A percentile compares a stretch with the other conserved stretches of the same genome.
These are phyloP conservation scores for Claviceps sorghi DNA, from an alignment of 2,329 filamentous ascomycete genomes.

Conservation along the genomic window DNA sequence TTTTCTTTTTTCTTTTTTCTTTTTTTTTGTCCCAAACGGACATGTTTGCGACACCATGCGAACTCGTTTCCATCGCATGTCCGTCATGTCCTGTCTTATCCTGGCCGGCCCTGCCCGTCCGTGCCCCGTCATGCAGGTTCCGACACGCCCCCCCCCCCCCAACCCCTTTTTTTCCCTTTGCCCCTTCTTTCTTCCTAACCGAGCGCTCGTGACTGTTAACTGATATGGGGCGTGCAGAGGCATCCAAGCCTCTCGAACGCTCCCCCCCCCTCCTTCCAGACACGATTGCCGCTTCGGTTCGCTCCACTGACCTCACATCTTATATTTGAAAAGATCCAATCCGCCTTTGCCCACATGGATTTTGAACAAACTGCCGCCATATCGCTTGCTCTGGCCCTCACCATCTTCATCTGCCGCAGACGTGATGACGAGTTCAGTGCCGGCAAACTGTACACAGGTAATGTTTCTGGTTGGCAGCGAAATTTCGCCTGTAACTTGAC, in stretches of 20 bases:
- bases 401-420: constrained; percentile 56
- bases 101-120: not conserved
- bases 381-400: constrained; percentile 41
- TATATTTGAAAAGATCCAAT: constrained; percentile 48
- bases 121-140: not conserved
- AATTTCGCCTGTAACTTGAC: constrained; percentile 60
- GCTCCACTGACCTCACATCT: constrained; percentile 30
- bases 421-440: constrained; percentile 63
- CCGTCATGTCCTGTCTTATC: not conserved
- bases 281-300: not conserved
- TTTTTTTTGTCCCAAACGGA: not conserved
- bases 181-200: not conserved
- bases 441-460: constrained; percentile 70
- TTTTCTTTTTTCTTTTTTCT: too few species aligned
- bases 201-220: not conserved
- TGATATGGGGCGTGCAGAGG: not conserved
- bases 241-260: not conserved
- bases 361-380: constrained; percentile 59
- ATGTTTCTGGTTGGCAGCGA: constrained; percentile 62
- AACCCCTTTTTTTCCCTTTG: not conserved
- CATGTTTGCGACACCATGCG: constrained; percentile 2
- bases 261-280: not conserved
- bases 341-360: constrained; percentile 63
- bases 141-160: too few species aligned
- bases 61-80: not conserved